These are phyloP conservation scores for Amanita phalloides DNA, from an alignment of 768 basidiomycete species.

Conservation along the genomic window DNA sequence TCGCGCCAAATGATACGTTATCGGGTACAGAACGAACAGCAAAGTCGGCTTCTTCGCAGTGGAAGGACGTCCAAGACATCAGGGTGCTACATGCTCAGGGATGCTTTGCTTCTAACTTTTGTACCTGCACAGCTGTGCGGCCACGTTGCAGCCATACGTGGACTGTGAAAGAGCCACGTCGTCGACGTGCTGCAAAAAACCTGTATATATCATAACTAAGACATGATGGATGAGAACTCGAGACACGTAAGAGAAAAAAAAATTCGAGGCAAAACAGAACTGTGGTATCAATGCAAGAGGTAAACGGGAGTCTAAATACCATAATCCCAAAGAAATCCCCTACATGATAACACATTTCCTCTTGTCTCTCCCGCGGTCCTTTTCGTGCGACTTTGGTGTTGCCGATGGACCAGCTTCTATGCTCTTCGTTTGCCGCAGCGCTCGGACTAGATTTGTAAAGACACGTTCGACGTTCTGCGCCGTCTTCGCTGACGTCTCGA, in stretches of 20 bases:
- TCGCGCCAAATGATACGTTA: slow-evolving; percentile 36
- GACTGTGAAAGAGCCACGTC: not conserved
- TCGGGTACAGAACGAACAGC: slow-evolving; percentile 43
- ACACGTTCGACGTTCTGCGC: slow-evolving; percentile 86
- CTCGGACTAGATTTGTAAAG: slow-evolving; percentile 81
- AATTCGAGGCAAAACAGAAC: slow-evolving; percentile 21
- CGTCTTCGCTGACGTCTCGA: slow-evolving; percentile 96
- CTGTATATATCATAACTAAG: slow-evolving; percentile 13
- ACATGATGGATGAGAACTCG: slow-evolving; percentile 12
- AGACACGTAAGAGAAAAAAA: slow-evolving; percentile 12
- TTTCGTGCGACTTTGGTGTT: slow-evolving; percentile 27
- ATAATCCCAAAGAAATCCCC: slow-evolving; percentile 53
- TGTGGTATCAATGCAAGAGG: slow-evolving; percentile 80
- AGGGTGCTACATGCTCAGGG: not conserved
- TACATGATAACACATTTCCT: slow-evolving; percentile 75
- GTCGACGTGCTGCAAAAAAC: not conserved
- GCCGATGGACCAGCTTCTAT: slow-evolving; percentile 34
- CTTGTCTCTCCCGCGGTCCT: slow-evolving; percentile 16
- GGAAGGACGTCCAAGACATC: slow-evolving; percentile 18
- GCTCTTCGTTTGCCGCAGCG: slow-evolving; percentile 62
- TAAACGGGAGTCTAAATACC: slow-evolving; percentile 65
- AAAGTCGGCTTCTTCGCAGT: slow-evolving; percentile 44
- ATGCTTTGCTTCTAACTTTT: not conserved
- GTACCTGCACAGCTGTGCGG: not conserved
- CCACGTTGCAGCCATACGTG: not conserved